Evolutionary conservation across 345 rosid genomes (phyloP).

Genomic region (Eucalyptus dawsonii): DNA sequence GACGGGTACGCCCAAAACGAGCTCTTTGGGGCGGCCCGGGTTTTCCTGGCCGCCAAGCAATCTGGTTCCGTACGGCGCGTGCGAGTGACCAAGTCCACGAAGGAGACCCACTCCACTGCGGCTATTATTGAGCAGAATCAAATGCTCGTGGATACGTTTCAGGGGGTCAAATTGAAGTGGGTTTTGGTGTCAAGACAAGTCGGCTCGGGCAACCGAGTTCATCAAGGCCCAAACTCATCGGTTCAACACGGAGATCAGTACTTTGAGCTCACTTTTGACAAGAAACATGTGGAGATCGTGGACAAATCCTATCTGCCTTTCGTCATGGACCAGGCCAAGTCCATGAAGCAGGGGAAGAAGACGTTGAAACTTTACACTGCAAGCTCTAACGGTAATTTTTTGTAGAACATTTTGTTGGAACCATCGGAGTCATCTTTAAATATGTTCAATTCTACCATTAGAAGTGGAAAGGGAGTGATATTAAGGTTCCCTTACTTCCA

Average conservation of each 20-base stretch:
- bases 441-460: background rate
- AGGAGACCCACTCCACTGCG: conserved; percentile 25
- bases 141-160: conserved; percentile 29
- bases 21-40: conserved; percentile 27
- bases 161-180: conserved; percentile 39
- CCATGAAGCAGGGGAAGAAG: conserved; percentile 24
- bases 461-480: background rate
- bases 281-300: conserved; percentile 34
- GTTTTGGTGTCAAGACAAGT: conserved; percentile 4
- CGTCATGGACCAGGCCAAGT: conserved; percentile 24
- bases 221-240: conserved; percentile 1
- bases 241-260: conserved; percentile 14
- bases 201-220: conserved; percentile 11
- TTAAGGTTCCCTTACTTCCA: too few species aligned
- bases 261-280: conserved; percentile 43
- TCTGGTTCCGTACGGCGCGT: conserved; percentile 18
- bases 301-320: conserved; percentile 36
- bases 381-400: background rate
- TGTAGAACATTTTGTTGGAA: background rate
- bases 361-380: conserved; percentile 40
- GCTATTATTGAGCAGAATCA: conserved; percentile 39
- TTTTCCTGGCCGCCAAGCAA: conserved; percentile 22
- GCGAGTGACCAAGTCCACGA: conserved; percentile 37
- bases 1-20: conserved; percentile 32
- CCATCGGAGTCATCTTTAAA: background rate